A percentile compares a stretch with the other conserved stretches of the same genome.
These are phyloP conservation scores for Cladophialophora chaetospira DNA, from an alignment of 2,329 filamentous ascomycete species.

Conservation along the genomic window DNA sequence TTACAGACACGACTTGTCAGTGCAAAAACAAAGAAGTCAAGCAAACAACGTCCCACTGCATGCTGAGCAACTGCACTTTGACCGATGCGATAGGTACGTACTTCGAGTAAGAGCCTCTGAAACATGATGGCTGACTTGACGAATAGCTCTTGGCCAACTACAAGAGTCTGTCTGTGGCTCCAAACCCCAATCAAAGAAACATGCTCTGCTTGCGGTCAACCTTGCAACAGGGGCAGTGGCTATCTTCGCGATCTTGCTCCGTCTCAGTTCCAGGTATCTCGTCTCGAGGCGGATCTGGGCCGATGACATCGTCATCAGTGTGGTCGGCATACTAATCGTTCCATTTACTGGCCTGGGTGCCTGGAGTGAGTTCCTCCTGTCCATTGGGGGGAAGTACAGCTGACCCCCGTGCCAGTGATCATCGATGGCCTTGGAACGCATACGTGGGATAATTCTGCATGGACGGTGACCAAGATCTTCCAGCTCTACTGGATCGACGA, in stretches of 20 bases:
- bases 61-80: neutral
- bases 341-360: neutral
- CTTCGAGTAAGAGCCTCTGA: neutral
- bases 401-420: neutral
- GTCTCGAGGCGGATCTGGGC: neutral
- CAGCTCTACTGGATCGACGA: constrained; percentile 34
- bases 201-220: neutral
- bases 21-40: neutral
- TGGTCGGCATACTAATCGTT: neutral
- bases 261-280: neutral
- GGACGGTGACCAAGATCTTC: neutral
- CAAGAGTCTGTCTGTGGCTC: neutral
- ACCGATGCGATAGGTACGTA: neutral
- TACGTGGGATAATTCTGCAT: neutral
- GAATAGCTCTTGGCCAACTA: neutral
- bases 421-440: neutral
- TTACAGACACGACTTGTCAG: neutral
- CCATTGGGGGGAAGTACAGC: neutral
- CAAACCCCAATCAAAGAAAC: neutral
- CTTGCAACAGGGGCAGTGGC: neutral
- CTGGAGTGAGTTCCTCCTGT: neutral
- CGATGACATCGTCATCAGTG: neutral
- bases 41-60: neutral
- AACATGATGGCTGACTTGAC: neutral
- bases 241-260: neutral